Base-by-base conservation (phyloP, 306 rosid species). In the Abrus pulchellus region DNA sequence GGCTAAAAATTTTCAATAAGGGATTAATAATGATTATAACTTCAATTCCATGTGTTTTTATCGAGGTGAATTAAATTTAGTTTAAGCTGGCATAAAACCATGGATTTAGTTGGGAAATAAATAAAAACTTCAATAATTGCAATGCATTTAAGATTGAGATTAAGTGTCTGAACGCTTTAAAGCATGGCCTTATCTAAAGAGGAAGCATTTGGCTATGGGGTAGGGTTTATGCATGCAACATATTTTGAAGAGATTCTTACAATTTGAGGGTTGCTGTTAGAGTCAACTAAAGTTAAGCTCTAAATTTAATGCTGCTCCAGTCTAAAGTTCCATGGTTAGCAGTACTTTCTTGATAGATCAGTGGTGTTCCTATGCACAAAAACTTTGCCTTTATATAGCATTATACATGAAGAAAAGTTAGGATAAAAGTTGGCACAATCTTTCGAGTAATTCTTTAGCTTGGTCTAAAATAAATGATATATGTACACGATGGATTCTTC, bases 381-480 rank as follows among this genome's bases (percentile, higher is more conserved):
- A 61, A 56, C 80, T 83, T 80, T 87, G 85, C 83, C 82, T 81
- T 82, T 81, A 56, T 29, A 43, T 71, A 66, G 41, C 80, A 61
- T 85, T 82, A 80, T 81, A 74, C 29, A 49, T 28, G 61, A 85
- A 83, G 77, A 78, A 89, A 83, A 85, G 90, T 78, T 72, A 71
- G 50, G 20, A 75, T 55, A 81, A 87, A 89, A 85, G 86, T 69
- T 85, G 88, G 87, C 89, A 89, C 90, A 68, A 85, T 89, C 88
- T 87, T 87, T 79, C 36, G 61, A 62, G 84, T 65, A 72, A 84
- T 78, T 14, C 84, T 82, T 81, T 71, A 60, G 33, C 49, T 73
- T 76, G 86, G 89, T 79, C 83, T 71, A 64, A 76, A 74, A 83
- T 69, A 71, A 40, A 65, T 59, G 14, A 45, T 77, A 48, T 7